Evolutionary conservation across 345 rosid genomes (phyloP).

Genomic region (Hirschfeldia incana): DNA sequence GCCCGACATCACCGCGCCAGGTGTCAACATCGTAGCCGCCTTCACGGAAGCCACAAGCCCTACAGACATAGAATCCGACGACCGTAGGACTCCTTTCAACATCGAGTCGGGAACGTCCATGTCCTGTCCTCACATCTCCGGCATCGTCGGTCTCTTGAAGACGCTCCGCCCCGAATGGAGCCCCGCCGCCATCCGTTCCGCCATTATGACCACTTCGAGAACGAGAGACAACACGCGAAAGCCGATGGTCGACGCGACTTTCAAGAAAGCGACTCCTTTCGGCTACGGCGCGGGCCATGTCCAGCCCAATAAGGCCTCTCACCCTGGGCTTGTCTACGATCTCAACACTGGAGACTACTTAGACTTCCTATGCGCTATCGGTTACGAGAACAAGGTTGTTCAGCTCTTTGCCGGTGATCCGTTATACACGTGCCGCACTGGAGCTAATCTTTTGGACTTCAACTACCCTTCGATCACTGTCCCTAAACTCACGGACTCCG

Average conservation of each 20-base stretch:
- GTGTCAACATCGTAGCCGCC: constrained; percentile 69
- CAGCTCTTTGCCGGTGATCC: constrained; percentile 32
- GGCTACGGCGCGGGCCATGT: constrained; percentile 69
- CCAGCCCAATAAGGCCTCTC: constrained; percentile 67
- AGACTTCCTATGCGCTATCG: constrained; percentile 65
- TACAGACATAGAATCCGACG: constrained; percentile 37
- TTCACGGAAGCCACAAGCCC: constrained; percentile 44
- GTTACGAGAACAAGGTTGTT: constrained; percentile 52
- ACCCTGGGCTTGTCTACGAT: constrained; percentile 79
- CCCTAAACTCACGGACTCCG: constrained; percentile 31
- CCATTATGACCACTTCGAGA: constrained; percentile 67
- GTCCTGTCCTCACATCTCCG: constrained; percentile 66
- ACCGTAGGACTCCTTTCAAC: constrained; percentile 46
- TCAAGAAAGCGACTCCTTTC: constrained; percentile 55
- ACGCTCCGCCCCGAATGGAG: constrained; percentile 53
- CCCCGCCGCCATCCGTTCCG: constrained; percentile 58
- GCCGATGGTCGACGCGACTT: constrained; percentile 47
- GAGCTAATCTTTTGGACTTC: constrained; percentile 48
- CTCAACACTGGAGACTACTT: constrained; percentile 52
- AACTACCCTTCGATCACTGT: constrained; percentile 78
- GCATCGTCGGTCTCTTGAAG: constrained; percentile 54
- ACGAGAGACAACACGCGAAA: constrained; percentile 52
- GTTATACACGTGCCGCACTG: constrained; percentile 45
- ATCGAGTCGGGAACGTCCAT: constrained; percentile 55
- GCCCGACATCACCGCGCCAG: constrained; percentile 89